A percentile compares a stretch with the other conserved stretches of the same genome.
phyloP scores from a whole-genome alignment of 164 flowering plant species.

The Echeveria elegans region DNA sequence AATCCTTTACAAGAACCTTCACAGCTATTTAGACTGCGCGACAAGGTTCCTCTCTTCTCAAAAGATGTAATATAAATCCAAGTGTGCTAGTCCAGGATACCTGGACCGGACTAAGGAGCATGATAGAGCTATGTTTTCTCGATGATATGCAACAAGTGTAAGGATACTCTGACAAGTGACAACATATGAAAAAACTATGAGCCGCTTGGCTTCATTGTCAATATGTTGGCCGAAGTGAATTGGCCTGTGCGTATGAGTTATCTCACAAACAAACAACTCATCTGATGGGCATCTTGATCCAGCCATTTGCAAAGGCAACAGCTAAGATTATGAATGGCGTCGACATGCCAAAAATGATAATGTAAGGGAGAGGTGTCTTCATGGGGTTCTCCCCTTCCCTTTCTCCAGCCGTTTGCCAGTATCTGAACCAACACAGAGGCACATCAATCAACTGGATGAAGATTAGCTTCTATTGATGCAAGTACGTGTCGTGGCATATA shows the following conservation, averaged over 20 bases:
- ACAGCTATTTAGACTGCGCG: background rate
- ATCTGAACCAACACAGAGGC: slow-evolving; percentile 31
- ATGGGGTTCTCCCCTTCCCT: slow-evolving; percentile 94
- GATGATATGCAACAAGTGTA: too few relatives aligned
- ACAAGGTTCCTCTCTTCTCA: too few relatives aligned
- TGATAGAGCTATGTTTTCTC: too few relatives aligned
- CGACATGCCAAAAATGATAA: slow-evolving; percentile 89
- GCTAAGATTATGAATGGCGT: slow-evolving; percentile 90
- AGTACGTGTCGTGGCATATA: background rate
- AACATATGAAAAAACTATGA: too few relatives aligned
- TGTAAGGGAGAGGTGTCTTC: slow-evolving; percentile 89
- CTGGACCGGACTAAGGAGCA: too few relatives aligned
- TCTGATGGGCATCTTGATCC: slow-evolving; percentile 82
- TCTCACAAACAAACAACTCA: slow-evolving; percentile 17
- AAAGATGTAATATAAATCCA: too few relatives aligned
- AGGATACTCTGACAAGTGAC: too few relatives aligned
- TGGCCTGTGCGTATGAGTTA: too few relatives aligned
- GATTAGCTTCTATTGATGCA: too few relatives aligned
- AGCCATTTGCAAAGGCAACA: slow-evolving; percentile 85
- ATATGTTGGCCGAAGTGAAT: too few relatives aligned
- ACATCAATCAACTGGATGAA: background rate
- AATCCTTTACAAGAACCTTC: background rate
- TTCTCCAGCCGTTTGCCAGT: slow-evolving; percentile 93
- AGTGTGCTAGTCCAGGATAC: too few relatives aligned
- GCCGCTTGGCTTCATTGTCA: too few relatives aligned